Evolutionary conservation across 1,284 basidiomycete genomes (phyloP).

Genomic region (Fomitopsis palustris): DNA sequence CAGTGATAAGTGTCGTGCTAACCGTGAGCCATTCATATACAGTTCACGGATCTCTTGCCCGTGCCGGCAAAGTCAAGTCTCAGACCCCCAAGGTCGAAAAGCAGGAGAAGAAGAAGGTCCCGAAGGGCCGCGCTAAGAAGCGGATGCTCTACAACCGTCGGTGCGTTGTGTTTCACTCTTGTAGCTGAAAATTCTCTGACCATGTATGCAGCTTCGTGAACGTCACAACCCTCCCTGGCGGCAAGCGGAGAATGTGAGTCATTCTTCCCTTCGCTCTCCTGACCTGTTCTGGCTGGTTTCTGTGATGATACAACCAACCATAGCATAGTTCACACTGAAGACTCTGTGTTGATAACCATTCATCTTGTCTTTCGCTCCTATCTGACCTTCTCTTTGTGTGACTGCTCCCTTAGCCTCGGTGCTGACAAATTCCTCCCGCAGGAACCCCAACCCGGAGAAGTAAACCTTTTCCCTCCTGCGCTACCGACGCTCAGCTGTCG

Average conservation of each 20-base stretch:
- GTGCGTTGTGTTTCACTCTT: slow-evolving; percentile 41
- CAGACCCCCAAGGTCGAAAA: slow-evolving; percentile 96
- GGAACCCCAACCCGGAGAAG: slow-evolving; percentile 85
- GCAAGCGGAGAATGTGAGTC: slow-evolving; percentile 95
- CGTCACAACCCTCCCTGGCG: slow-evolving; percentile 85
- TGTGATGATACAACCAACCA: slow-evolving; percentile 66
- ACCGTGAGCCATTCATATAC: slow-evolving; percentile 5
- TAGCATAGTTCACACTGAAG: slow-evolving; percentile 94
- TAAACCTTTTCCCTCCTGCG: slow-evolving; percentile 36
- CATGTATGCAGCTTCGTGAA: slow-evolving; percentile 79
- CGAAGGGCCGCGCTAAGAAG: slow-evolving; percentile 97
- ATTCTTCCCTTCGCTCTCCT: slow-evolving; percentile 13
- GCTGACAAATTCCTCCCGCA: slow-evolving; percentile 33
- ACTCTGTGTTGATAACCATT: slow-evolving; percentile 68
- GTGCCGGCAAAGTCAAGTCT: slow-evolving; percentile 99
- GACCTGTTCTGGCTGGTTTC: slow-evolving; percentile 10
- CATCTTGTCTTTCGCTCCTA: slow-evolving; percentile 94
- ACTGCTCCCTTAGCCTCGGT: slow-evolving; percentile 7
- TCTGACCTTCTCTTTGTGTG: slow-evolving; percentile 53
- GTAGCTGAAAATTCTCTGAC: slow-evolving; percentile 7
- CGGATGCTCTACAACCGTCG: slow-evolving; percentile 92
- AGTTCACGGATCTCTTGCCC: slow-evolving; percentile 99
- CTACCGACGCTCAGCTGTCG: slow-evolving; percentile 17
- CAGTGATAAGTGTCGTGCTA: slow-evolving; percentile 1
- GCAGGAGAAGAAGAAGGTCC: slow-evolving; percentile 97